Evolutionary conservation across 2,329 filamentous ascomycete species (phyloP).

Genomic region (Fusarium fujikuroi): DNA sequence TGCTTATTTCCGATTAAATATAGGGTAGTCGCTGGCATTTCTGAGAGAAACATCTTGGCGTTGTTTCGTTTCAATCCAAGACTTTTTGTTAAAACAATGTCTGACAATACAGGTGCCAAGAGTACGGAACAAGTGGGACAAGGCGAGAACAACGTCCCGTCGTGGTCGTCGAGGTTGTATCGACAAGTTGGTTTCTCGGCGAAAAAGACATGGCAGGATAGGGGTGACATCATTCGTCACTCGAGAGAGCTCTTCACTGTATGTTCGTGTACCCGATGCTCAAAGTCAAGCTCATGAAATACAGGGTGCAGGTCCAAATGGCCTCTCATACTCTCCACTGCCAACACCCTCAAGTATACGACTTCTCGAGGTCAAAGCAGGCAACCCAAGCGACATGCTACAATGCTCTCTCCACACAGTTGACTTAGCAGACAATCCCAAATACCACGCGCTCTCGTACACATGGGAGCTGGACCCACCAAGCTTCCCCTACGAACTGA

Average conservation of each 20-base stretch:
- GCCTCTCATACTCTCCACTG: neutral
- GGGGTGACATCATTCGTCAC: neutral
- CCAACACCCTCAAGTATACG: neutral
- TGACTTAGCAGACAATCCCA: neutral
- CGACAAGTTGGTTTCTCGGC: neutral
- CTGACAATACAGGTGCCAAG: neutral
- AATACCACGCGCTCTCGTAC: neutral
- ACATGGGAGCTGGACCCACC: neutral
- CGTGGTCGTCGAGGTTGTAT: neutral
- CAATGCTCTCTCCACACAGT: neutral
- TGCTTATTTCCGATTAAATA: neutral
- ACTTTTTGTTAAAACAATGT: neutral
- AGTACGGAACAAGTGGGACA: neutral
- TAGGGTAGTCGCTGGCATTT: neutral
- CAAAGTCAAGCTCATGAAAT: too few species aligned
- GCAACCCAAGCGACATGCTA: neutral
- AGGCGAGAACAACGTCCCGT: neutral
- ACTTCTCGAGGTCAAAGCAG: neutral
- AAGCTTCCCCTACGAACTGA: neutral
- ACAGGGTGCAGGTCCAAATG: neutral
- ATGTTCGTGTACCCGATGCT: too few species aligned
- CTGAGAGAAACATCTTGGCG: neutral
- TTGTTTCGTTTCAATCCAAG: neutral
- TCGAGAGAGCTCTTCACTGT: neutral
- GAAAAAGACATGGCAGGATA: neutral